Evolutionary conservation across 768 basidiomycete genomes (phyloP).

Genomic region (Kwoniella sp.): DNA sequence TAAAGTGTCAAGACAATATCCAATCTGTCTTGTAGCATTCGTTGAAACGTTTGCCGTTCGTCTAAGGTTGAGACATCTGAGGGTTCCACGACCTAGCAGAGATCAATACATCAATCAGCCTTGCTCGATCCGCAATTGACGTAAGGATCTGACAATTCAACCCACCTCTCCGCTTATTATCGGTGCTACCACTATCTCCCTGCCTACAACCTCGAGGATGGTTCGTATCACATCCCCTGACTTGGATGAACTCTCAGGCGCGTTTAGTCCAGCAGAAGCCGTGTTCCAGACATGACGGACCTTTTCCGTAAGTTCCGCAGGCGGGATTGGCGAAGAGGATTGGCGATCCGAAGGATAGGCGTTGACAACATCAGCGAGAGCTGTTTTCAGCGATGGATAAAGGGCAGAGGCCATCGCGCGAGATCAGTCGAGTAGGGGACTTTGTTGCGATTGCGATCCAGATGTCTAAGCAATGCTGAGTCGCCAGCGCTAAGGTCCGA

Average conservation of each 20-base stretch:
- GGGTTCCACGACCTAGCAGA: slow-evolving; percentile 18
- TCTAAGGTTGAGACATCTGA: not conserved
- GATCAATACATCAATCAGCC: too few relatives aligned
- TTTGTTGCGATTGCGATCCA: too few relatives aligned
- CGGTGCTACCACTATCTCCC: slow-evolving; percentile 34
- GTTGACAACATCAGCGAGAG: slow-evolving; percentile 5
- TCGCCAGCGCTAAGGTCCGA: too few relatives aligned
- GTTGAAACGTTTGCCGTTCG: slow-evolving; percentile 25
- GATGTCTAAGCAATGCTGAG: too few relatives aligned
- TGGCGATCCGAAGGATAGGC: slow-evolving; percentile 17
- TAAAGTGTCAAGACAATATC: slow-evolving; percentile 46
- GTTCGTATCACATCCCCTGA: slow-evolving; percentile 30
- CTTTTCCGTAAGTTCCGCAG: slow-evolving; percentile 14
- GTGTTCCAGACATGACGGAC: slow-evolving; percentile 22
- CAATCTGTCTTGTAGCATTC: slow-evolving; percentile 35
- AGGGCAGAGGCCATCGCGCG: slow-evolving; percentile 16
- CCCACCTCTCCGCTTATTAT: slow-evolving; percentile 33
- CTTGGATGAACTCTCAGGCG: slow-evolving; percentile 11
- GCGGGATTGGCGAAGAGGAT: slow-evolving; percentile 17
- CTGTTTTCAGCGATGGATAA: slow-evolving; percentile 22
- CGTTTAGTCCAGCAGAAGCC: slow-evolving; percentile 1
- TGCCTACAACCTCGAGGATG: slow-evolving; percentile 45
- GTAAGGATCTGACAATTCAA: not conserved
- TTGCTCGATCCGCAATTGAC: too few relatives aligned
- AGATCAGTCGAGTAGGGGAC: too few relatives aligned